phyloP scores from a whole-genome alignment of 176 grass and related monocot genomes.

The Carex myosuroides region DNA sequence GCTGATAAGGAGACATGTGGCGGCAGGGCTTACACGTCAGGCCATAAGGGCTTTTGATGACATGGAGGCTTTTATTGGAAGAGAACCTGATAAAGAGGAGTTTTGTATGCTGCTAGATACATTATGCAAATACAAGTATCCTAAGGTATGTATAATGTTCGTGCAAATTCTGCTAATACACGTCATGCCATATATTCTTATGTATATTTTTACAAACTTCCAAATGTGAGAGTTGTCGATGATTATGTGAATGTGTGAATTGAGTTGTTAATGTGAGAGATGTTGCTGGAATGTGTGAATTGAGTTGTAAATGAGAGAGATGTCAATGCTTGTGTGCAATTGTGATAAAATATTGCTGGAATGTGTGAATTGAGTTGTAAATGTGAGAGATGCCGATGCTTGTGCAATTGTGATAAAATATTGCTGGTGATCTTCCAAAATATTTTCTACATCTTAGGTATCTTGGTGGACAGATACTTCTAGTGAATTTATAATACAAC shows the following conservation, averaged over 20 bases:
- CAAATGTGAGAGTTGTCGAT: background rate
- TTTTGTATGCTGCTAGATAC: conserved; percentile 79
- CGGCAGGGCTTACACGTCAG: conserved; percentile 68
- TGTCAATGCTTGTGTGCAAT: background rate
- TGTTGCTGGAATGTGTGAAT: background rate
- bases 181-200: background rate
- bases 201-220: background rate
- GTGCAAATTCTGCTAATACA: too few species aligned
- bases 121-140: conserved; percentile 90
- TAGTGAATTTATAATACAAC: background rate
- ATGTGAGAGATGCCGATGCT: background rate
- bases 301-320: background rate
- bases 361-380: background rate
- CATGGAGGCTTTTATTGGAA: conserved; percentile 91
- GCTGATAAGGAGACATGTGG: conserved; percentile 59
- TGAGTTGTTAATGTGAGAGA: background rate
- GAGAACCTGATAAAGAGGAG: conserved; percentile 53
- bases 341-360: background rate
- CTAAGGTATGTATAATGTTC: conserved; percentile 40
- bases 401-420: background rate
- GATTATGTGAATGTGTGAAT: background rate
- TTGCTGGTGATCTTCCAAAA: background rate
- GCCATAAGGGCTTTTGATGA: conserved; percentile 76
- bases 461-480: background rate
- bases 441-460: background rate